These are phyloP conservation scores for Fusarium pseudonygamai DNA, from an alignment of 2,329 filamentous ascomycete species.

Conservation along the genomic window DNA sequence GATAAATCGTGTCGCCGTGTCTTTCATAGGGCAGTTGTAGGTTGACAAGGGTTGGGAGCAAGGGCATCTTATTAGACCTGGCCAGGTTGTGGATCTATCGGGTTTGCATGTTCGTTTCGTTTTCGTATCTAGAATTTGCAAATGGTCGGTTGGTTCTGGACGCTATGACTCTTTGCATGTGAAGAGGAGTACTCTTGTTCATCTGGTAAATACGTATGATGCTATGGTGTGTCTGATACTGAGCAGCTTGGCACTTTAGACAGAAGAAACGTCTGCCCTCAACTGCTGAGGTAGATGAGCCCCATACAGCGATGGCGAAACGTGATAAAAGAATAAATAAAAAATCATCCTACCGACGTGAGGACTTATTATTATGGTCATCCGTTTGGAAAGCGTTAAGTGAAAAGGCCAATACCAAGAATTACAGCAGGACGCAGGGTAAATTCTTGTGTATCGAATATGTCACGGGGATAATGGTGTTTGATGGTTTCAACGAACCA, in stretches of 20 bases:
- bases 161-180: conserved; percentile 11
- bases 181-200: neutral
- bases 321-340: neutral
- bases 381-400: neutral
- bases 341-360: neutral
- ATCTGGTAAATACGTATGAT: neutral
- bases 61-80: neutral
- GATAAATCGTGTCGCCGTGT: neutral
- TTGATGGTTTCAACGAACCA: neutral
- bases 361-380: neutral
- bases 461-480: neutral
- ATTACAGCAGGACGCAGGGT: neutral
- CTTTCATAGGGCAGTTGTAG: neutral
- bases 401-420: neutral
- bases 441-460: neutral
- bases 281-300: neutral
- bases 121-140: conserved; percentile 10
- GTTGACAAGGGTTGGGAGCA: conserved; percentile 3
- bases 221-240: neutral
- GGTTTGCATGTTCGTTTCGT: conserved; percentile 16
- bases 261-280: neutral
- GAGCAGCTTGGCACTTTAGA: neutral
- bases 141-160: neutral
- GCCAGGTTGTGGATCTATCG: conserved; percentile 3
- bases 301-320: neutral